Evolutionary conservation across 768 basidiomycete genomes (phyloP).

Genomic region (Termitomyces eurrhizus): DNA sequence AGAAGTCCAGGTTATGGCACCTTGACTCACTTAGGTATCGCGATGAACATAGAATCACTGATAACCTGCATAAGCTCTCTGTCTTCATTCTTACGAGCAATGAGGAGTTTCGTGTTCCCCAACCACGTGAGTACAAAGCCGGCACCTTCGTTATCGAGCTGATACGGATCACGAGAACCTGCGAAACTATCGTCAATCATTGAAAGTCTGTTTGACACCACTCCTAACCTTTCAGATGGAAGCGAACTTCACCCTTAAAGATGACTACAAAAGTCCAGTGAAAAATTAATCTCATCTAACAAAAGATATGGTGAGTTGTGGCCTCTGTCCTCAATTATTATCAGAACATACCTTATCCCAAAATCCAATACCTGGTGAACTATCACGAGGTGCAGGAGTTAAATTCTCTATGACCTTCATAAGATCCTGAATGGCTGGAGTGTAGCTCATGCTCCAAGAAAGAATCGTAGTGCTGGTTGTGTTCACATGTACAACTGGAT

Average conservation of each 20-base stretch:
- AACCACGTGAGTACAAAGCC: conserved; percentile 87
- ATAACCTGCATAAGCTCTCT: conserved; percentile 78
- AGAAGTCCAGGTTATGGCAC: background rate
- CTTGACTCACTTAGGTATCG: conserved; percentile 76
- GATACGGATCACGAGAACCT: conserved; percentile 85
- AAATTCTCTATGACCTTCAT: conserved; percentile 80
- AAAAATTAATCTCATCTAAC: conserved; percentile 68
- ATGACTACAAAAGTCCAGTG: conserved; percentile 75
- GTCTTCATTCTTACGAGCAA: conserved; percentile 69
- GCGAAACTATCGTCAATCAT: background rate
- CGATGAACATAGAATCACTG: conserved; percentile 77
- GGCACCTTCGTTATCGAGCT: conserved; percentile 64
- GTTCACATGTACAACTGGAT: conserved; percentile 65
- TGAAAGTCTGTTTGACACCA: background rate
- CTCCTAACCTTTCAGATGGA: conserved; percentile 79
- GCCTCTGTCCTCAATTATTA: no score
- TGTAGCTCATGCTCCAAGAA: conserved; percentile 88
- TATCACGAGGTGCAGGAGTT: conserved; percentile 72
- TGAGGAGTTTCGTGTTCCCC: conserved; percentile 65
- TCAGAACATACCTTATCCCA: conserved; percentile 80
- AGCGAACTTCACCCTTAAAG: conserved; percentile 68
- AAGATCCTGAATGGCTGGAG: conserved; percentile 82
- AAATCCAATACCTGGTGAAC: conserved; percentile 82
- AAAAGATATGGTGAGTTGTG: conserved; percentile 1
- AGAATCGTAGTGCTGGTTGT: conserved; percentile 66